Evolutionary conservation across 1,139 yeast species (phyloP).

Genomic region (Pichia kudriavzevii): DNA sequence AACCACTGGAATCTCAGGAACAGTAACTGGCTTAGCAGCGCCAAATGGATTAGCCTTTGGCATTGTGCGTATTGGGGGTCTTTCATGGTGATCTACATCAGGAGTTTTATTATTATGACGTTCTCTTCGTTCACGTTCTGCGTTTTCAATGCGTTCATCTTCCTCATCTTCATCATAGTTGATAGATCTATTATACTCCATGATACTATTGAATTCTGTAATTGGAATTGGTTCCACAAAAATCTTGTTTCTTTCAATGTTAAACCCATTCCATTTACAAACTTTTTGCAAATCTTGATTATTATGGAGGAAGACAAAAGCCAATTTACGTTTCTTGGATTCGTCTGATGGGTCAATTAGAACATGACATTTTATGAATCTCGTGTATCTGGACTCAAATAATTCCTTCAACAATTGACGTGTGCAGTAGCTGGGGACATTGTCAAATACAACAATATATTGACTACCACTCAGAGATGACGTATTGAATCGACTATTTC

Average conservation of each 20-base stretch:
- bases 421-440: constrained; percentile 24
- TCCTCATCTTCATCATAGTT: constrained; percentile 25
- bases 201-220: constrained; percentile 13
- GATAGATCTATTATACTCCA: constrained; percentile 20
- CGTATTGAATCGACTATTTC: constrained; percentile 3
- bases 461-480: no score
- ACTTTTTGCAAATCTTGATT: constrained; percentile 25
- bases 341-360: constrained; percentile 22
- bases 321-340: constrained; percentile 22
- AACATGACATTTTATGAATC: constrained; percentile 23
- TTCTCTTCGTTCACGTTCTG: constrained; percentile 5
- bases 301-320: constrained; percentile 22
- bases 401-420: constrained; percentile 23
- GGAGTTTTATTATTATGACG: constrained; percentile 3
- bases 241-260: constrained; percentile 22
- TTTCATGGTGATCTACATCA: no score
- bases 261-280: constrained; percentile 27
- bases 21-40: constrained; percentile 25
- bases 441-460: constrained; percentile 24
- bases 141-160: constrained; percentile 17
- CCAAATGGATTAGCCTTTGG: constrained; percentile 28
- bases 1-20: constrained; percentile 9
- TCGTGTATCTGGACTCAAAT: constrained; percentile 26
- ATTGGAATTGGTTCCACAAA: constrained; percentile 16
- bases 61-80: no score